Percentiles rank a stretch among this genome's conserved stretches.
Conservation (phyloP, 2,329 filamentous ascomycete species). For the Tolypocladium sp. region DNA sequence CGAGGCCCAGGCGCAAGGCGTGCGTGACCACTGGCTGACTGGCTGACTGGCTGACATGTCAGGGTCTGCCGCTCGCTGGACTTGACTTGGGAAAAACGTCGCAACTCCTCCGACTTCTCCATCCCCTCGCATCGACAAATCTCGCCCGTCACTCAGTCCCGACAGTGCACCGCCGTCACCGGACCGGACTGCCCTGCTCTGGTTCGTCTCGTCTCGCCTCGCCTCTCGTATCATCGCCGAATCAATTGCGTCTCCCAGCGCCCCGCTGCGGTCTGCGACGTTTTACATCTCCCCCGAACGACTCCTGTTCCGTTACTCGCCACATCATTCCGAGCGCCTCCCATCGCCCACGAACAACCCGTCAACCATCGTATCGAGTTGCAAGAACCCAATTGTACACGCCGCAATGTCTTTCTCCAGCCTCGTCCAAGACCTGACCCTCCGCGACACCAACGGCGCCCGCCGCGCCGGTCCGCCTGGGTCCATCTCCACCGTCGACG, state of each 20-base stretch:
- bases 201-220: not conserved
- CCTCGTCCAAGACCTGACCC: constrained; percentile 54
- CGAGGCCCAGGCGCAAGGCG: not conserved
- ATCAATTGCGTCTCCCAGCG: not conserved
- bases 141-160: not conserved
- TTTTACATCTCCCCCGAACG: not conserved
- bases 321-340: not conserved
- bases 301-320: not conserved
- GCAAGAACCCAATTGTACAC: not conserved
- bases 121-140: not conserved
- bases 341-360: not conserved
- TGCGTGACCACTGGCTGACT: too few species aligned
- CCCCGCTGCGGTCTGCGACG: not conserved
- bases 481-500: constrained; percentile 49
- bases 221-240: not conserved
- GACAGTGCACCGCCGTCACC: not conserved
- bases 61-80: not conserved
- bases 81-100: not conserved
- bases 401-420: constrained; percentile 55
- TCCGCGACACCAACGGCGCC: constrained; percentile 42
- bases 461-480: constrained; percentile 36
- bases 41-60: not conserved
- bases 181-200: not conserved
- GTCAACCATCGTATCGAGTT: not conserved
- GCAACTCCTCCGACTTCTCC: not conserved